A percentile compares a stretch with the other conserved stretches of the same genome.
Conservation (phyloP, 805 yeast genomes). For the Metschnikowia drakensbergensis region DNA sequence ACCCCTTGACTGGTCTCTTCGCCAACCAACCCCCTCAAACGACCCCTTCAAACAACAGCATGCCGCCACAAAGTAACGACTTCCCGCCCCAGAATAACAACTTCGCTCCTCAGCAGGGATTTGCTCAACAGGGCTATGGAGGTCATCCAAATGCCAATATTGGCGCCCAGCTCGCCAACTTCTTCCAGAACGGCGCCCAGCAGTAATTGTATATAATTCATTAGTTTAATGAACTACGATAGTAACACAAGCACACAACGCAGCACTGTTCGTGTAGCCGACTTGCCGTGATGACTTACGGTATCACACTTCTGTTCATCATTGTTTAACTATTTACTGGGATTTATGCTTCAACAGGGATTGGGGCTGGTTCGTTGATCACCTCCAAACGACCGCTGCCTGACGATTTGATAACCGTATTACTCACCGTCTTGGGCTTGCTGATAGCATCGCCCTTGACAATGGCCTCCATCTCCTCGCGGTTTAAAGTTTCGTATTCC, state of each 20-base stretch:
- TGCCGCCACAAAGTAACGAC: constrained; percentile 8
- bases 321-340: constrained; percentile 2
- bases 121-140: constrained; percentile 12
- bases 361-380: constrained; percentile 15
- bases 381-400: constrained; percentile 20
- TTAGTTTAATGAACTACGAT: not conserved
- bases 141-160: constrained; percentile 26
- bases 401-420: constrained; percentile 50
- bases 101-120: constrained; percentile 10
- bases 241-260: too few relatives aligned
- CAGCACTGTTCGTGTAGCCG: too few relatives aligned
- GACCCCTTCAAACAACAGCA: constrained; percentile 6
- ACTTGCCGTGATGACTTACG: too few relatives aligned
- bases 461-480: constrained; percentile 83
- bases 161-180: constrained; percentile 37
- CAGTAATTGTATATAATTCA: constrained; percentile 1
- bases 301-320: not conserved
- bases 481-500: constrained; percentile 91
- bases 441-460: constrained; percentile 74
- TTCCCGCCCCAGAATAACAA: constrained; percentile 6
- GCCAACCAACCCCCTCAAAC: constrained; percentile 19
- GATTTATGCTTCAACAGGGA: constrained; percentile 19
- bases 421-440: constrained; percentile 65
- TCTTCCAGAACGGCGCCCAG: constrained; percentile 27
- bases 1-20: constrained; percentile 50